Base-by-base conservation (phyloP, 2,329 filamentous ascomycete genomes). In the Thelonectria rubi region DNA sequence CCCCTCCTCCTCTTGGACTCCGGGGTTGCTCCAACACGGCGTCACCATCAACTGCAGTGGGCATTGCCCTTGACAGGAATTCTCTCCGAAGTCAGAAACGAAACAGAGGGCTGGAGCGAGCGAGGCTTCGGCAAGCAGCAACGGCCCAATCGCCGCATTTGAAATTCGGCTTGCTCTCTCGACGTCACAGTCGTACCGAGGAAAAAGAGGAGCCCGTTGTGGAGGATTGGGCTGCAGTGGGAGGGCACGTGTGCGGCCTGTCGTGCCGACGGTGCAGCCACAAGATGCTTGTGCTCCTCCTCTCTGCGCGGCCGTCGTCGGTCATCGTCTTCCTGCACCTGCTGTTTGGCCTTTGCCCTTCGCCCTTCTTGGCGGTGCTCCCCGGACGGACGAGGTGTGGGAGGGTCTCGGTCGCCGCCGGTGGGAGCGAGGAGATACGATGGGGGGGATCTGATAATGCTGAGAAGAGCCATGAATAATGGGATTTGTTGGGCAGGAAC, bases 281-380 rank as follows among this genome's bases (percentile, higher is more conserved):
- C 47, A 50, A 50, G 10, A 50, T 34, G 48, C n/a, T 49, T 60
- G 50, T 55, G 47, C 40, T 51, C 57, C 51, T 55, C 17, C 18
- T 42, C 15, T n/a, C n/a, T n/a, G n/a, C n/a, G n/a, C n/a, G n/a
- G n/a, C n/a, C n/a, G n/a, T n/a, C n/a, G n/a, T n/a, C n/a, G n/a
- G n/a, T n/a, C n/a, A n/a, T n/a, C n/a, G n/a, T n/a, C n/a, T n/a
- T n/a, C n/a, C n/a, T n/a, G n/a, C 40, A 17, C 15, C 17, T 18
- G n/a, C 12, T 5, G 15, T 40, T 51, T 37, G 47, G 39, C 48
- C 55, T 50, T 40, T 42, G 11, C 18, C 21, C 46, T 58, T 51
- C 47, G 24, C 52, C 42, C n/a, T 55, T 55, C 49, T 53, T 20
- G 56, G 52, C 47, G 52, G 51, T 51, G 58, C 30, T 60, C 52